A percentile compares a stretch with the other conserved stretches of the same genome.
phyloP scores from a whole-genome alignment of 225 moss, liverwort and hornwort species.

The Polytrichum formosum region DNA sequence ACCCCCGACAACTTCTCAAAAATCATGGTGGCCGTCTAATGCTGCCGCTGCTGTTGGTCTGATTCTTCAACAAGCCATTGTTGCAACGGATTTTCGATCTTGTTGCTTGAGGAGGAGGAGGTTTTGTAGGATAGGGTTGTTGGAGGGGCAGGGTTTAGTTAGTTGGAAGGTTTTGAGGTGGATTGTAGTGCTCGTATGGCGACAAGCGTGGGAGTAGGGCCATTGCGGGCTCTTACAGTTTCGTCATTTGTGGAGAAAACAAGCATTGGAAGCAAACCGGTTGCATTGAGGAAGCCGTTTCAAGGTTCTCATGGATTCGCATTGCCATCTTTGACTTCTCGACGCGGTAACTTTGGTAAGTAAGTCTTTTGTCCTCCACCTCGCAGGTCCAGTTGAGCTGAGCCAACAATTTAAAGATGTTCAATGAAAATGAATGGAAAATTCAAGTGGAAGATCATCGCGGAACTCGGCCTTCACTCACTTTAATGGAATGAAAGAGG shows the following conservation, averaged over 20 bases:
- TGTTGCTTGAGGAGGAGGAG: too few species aligned
- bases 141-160: too few species aligned
- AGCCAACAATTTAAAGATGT: neutral
- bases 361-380: neutral
- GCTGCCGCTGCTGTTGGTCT: too few species aligned
- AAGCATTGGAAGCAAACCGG: conserved; percentile 7
- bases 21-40: too few species aligned
- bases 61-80: too few species aligned
- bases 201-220: conserved; percentile 39
- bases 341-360: conserved; percentile 31
- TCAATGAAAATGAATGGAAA: neutral
- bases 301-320: conserved; percentile 19
- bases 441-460: neutral
- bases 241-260: conserved; percentile 4
- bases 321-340: conserved; percentile 8
- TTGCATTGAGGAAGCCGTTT: conserved; percentile 8
- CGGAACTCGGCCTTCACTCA: neutral
- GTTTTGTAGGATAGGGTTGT: too few species aligned
- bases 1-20: too few species aligned
- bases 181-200: conserved; percentile 29
- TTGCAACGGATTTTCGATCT: too few species aligned
- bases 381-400: neutral
- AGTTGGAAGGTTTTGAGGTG: too few species aligned
- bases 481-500: neutral
- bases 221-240: conserved; percentile 37